A percentile compares a stretch with the other conserved stretches of the same genome.
These are phyloP conservation scores for Phoma herbarum DNA, from an alignment of 2,329 filamentous ascomycete species.

Conservation along the genomic window DNA sequence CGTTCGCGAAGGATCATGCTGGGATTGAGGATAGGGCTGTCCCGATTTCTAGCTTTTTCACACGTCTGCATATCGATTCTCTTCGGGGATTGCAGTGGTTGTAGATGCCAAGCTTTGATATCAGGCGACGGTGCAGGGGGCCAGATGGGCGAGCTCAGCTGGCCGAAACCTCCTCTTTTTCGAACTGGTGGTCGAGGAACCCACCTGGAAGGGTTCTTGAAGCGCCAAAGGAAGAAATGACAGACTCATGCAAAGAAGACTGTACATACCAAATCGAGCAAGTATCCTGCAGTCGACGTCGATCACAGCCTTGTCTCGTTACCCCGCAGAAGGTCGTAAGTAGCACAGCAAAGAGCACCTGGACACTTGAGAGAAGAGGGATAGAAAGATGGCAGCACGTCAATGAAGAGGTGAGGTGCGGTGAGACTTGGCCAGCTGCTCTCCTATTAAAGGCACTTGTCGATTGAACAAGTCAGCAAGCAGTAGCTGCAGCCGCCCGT, in stretches of 20 bases:
- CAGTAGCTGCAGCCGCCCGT: slow-evolving; percentile 43
- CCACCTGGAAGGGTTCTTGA: neutral
- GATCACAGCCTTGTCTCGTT: slow-evolving; percentile 7
- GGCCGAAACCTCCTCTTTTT: neutral
- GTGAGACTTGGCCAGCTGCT: slow-evolving; percentile 30
- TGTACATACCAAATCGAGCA: slow-evolving; percentile 7
- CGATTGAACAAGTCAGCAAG: slow-evolving; percentile 37
- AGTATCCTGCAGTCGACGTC: neutral
- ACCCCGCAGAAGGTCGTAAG: slow-evolving; percentile 20
- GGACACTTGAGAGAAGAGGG: slow-evolving; percentile 12
- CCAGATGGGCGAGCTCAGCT: neutral
- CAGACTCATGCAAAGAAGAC: neutral
- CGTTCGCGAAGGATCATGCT: neutral
- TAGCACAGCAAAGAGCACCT: slow-evolving; percentile 19
- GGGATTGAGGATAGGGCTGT: neutral
- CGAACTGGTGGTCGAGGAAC: neutral
- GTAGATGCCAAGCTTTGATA: slow-evolving; percentile 6
- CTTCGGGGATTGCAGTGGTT: neutral
- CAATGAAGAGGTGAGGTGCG: slow-evolving; percentile 33
- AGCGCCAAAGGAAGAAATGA: neutral
- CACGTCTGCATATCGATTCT: neutral
- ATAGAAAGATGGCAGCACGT: slow-evolving; percentile 22
- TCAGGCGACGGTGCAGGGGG: slow-evolving; percentile 4
- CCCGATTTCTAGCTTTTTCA: neutral
- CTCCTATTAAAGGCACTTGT: slow-evolving; percentile 30